phyloP scores from a whole-genome alignment of 805 yeast species.

The Wickerhamomyces queroliae region DNA sequence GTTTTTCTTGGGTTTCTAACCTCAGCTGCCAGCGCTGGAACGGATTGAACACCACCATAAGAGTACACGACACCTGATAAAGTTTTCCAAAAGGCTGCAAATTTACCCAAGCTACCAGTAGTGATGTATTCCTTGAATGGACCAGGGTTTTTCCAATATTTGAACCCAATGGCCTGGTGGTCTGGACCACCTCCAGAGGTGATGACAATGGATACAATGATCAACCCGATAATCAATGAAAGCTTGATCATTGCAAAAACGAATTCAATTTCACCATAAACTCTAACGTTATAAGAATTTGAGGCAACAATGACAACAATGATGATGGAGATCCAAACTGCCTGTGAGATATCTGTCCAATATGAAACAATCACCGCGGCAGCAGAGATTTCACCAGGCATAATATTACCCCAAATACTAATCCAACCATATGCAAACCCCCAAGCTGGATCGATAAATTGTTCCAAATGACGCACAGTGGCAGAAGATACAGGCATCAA shows the following conservation, averaged over 20 bases:
- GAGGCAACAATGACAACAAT: conserved; percentile 28
- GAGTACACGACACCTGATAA: conserved; percentile 34
- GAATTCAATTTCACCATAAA: too few relatives aligned
- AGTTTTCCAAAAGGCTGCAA: conserved; percentile 26
- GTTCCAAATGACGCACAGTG: conserved; percentile 29
- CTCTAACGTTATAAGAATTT: conserved; percentile 32
- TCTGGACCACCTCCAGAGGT: conserved; percentile 61
- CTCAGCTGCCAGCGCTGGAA: conserved; percentile 39
- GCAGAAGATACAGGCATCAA: conserved; percentile 34
- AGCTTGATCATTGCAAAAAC: conserved; percentile 58
- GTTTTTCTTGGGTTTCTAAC: conserved; percentile 28
- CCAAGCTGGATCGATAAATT: conserved; percentile 36
- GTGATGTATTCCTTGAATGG: conserved; percentile 10
- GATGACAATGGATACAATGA: conserved; percentile 46
- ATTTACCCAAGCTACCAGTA: conserved; percentile 19
- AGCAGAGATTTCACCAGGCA: conserved; percentile 40
- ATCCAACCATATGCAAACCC: conserved; percentile 44
- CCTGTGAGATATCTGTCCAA: conserved; percentile 39
- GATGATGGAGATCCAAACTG: conserved; percentile 39
- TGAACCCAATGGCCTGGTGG: conserved; percentile 28
- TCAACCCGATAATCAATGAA: conserved; percentile 52
- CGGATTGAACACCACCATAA: conserved; percentile 37
- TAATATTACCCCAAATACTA: conserved; percentile 32
- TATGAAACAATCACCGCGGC: conserved; percentile 38
- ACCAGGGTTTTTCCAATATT: conserved; percentile 16